Base-by-base conservation (phyloP, 192 early-diverging fungal genomes). In the Coemansia sp. region DNA sequence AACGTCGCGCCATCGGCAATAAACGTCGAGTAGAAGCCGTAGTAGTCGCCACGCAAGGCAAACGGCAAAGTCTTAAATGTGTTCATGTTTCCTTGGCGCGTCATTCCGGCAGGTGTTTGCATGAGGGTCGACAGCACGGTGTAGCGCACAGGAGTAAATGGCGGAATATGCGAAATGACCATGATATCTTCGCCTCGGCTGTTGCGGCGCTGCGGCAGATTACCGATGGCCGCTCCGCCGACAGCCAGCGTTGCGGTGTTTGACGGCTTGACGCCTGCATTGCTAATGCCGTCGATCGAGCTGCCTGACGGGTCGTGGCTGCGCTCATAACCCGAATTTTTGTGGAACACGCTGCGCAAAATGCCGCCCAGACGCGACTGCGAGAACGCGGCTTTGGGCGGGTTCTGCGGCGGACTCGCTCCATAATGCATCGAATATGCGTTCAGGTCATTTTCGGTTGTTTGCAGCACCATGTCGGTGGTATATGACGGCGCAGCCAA, bases 21-120 rank as follows among this genome's bases (percentile, higher is more conserved):
- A 57, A 80, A 80, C 8, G 74, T 80, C 48, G 73, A 72, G 50
- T 84, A 84, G 58, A 84, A 84, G 19, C 78, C 82, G 21, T 84
- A 81, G 67, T 75, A 83, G 23, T 83, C 75, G 29, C 75, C 72
- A 25, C 81, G 81, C 62, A 82, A 45, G 2, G 80, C 75, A 68
- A 82, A 82, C 29, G 80, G 80, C 64, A 82, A 57, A 31, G 69
- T 71, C 56, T 77, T 73, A 55, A 82, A 82, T 3, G 80, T 73
- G 31, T 63, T 74, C n/a, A 77, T 72, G 58, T 82, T 82, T 4
- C 68, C 68, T 37, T 77, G 71, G 35, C 75, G 74, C 17, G 51
- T 62, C 64, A 82, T 49, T 2, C 80, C 74, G 1, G 80, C 80
- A 0, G 80, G 80, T 0, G 80, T 77, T 65, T 82, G 71, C 74